Evolutionary conservation across 108 stramenopile species (phyloP).

Genomic region (Epipyxis sp.): DNA sequence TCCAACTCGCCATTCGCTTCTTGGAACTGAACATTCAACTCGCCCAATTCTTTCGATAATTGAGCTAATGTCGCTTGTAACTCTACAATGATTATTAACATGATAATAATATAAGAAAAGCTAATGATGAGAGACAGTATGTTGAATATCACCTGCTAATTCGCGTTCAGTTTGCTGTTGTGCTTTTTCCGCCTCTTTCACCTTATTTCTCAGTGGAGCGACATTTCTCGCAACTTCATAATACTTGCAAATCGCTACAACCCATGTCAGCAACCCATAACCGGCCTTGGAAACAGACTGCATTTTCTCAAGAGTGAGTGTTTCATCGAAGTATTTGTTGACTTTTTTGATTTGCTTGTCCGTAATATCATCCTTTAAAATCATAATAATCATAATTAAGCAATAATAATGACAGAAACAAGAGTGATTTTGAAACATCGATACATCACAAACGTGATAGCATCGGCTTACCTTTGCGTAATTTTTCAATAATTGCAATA

Average conservation of each 20-base stretch:
- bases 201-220: constrained; percentile 57
- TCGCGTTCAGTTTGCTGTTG: constrained; percentile 58
- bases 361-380: constrained; percentile 60
- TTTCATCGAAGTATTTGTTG: constrained; percentile 50
- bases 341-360: constrained; percentile 56
- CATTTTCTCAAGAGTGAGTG: constrained; percentile 61
- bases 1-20: constrained; percentile 56
- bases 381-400: no score
- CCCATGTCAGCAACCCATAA: constrained; percentile 61
- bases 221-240: constrained; percentile 66
- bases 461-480: no score
- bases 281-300: constrained; percentile 58
- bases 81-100: no score
- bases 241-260: constrained; percentile 62
- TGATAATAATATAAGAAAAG: no score
- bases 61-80: constrained; percentile 48
- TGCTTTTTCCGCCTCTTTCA: constrained; percentile 62
- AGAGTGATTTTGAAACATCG: no score
- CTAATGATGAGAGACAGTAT: no score
- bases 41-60: constrained; percentile 53
- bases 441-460: no score
- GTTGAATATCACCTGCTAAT: no score
- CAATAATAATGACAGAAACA: no score
- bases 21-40: constrained; percentile 51
- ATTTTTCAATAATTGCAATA: constrained; percentile 57